These are phyloP conservation scores for Lachancea mirantina DNA, from an alignment of 805 yeast genomes.

Conservation along the genomic window DNA sequence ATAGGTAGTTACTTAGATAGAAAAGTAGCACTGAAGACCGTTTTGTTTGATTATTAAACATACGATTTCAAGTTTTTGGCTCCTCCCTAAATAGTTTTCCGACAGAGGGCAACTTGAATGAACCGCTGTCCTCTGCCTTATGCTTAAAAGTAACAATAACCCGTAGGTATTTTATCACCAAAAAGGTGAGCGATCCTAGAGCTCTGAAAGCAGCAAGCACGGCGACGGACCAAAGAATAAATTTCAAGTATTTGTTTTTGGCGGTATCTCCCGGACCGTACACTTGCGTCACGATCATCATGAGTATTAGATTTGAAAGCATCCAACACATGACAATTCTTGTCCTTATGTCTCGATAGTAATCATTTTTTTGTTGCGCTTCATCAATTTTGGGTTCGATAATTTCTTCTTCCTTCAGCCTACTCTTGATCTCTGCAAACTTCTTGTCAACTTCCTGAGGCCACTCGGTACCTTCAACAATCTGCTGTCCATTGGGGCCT, in stretches of 20 bases:
- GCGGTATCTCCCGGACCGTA: slow-evolving; percentile 59
- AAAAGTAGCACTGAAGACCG: neutral
- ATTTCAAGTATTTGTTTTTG: slow-evolving; percentile 68
- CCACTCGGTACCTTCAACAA: slow-evolving; percentile 52
- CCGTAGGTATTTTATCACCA: slow-evolving; percentile 38
- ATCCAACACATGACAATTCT: slow-evolving; percentile 95
- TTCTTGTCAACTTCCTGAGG: slow-evolving; percentile 35
- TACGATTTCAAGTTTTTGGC: slow-evolving; percentile 5
- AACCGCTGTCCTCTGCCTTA: slow-evolving; percentile 34
- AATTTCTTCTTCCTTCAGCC: slow-evolving; percentile 31
- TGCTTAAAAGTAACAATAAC: slow-evolving; percentile 34
- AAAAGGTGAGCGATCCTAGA: slow-evolving; percentile 67
- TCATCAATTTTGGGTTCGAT: slow-evolving; percentile 25
- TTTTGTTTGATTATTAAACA: slow-evolving; percentile 1
- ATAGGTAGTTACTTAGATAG: slow-evolving; percentile 11
- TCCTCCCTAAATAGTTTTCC: slow-evolving; percentile 7
- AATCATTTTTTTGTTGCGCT: slow-evolving; percentile 53
- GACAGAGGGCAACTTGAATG: slow-evolving; percentile 15
- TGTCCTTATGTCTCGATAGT: slow-evolving; percentile 90
- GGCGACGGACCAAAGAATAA: slow-evolving; percentile 91
- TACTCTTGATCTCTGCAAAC: slow-evolving; percentile 31
- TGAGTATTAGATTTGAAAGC: slow-evolving; percentile 68
- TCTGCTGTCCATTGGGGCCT: slow-evolving; percentile 75
- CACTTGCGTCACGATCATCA: slow-evolving; percentile 83
- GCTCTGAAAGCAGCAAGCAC: slow-evolving; percentile 77